phyloP scores from a whole-genome alignment of 768 basidiomycete species.

The Suillus weaverae region DNA sequence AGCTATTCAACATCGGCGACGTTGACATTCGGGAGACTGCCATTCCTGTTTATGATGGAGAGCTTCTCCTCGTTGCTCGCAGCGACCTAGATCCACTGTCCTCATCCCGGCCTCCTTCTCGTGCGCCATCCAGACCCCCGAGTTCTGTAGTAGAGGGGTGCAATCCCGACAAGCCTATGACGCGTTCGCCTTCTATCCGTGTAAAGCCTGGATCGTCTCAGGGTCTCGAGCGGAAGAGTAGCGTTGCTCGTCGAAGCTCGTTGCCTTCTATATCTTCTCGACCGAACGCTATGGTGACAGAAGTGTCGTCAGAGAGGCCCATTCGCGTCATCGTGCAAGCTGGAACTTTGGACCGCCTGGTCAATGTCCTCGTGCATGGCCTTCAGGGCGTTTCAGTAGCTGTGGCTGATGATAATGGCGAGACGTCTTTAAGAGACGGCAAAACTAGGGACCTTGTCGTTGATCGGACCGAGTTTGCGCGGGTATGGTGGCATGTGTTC shows the following conservation, averaged over 20 bases:
- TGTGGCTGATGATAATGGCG: constrained; percentile 84
- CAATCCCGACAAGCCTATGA: constrained; percentile 40
- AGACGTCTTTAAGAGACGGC: constrained; percentile 74
- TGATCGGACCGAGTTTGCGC: constrained; percentile 71
- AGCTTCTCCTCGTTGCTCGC: constrained; percentile 70
- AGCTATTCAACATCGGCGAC: constrained; percentile 38
- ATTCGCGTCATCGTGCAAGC: constrained; percentile 77
- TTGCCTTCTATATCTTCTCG: constrained; percentile 73
- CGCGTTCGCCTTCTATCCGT: constrained; percentile 72
- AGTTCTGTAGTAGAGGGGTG: constrained; percentile 55
- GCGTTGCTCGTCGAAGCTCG: constrained; percentile 72
- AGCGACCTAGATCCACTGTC: constrained; percentile 44
- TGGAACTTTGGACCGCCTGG: constrained; percentile 72
- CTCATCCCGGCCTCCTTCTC: constrained; percentile 57
- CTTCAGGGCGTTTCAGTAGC: constrained; percentile 75
- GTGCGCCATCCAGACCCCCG: constrained; percentile 66
- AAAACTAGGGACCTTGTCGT: constrained; percentile 72
- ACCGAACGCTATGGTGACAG: constrained; percentile 55
- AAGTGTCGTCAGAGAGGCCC: constrained; percentile 67
- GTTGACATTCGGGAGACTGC: constrained; percentile 61
- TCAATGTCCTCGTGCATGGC: constrained; percentile 76
- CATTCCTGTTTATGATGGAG: constrained; percentile 74
- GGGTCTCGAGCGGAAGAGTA: constrained; percentile 74
- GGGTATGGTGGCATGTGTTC: constrained; percentile 83
- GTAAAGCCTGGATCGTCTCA: constrained; percentile 71